Evolutionary conservation across 2,329 filamentous ascomycete genomes (phyloP).

Genomic region (Botrytis fabae): DNA sequence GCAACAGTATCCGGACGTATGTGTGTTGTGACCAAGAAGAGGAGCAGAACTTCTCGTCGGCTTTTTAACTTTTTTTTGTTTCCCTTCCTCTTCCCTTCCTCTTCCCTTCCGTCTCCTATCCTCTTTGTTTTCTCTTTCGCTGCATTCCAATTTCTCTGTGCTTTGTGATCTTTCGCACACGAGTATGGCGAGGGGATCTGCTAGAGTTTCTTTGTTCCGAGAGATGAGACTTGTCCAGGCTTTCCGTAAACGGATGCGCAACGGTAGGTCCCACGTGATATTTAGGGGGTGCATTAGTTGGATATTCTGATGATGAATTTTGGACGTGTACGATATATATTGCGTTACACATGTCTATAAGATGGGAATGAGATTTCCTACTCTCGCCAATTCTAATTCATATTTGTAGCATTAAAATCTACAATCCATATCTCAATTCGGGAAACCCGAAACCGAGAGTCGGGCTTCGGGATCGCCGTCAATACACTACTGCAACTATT

Average conservation of each 20-base stretch:
- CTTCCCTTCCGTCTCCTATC: not conserved
- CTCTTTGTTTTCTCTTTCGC: constrained; percentile 7
- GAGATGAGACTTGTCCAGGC: not conserved
- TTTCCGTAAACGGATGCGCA: not conserved
- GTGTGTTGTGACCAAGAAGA: not conserved
- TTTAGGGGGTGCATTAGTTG: not conserved
- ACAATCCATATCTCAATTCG: not conserved
- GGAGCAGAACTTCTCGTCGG: not conserved
- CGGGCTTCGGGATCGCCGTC: constrained; percentile 8
- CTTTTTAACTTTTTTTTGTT: not conserved
- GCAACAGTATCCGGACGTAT: not conserved
- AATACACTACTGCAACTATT: constrained; percentile 15
- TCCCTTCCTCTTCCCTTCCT: not conserved
- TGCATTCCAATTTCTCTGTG: constrained; percentile 4
- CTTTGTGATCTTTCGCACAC: not conserved
- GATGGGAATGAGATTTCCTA: not conserved
- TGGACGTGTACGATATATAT: not conserved
- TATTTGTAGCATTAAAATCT: not conserved
- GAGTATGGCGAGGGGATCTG: not conserved
- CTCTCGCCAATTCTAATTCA: not conserved
- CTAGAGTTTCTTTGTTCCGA: not conserved
- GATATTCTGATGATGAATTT: not conserved
- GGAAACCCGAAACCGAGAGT: not conserved
- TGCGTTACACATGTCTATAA: not conserved
- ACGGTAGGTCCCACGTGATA: constrained; percentile 1